Evolutionary conservation across 805 yeast species (phyloP), one percentile per base, ranked within the genome.

Genomic region (Nakazawaea holstii): DNA sequence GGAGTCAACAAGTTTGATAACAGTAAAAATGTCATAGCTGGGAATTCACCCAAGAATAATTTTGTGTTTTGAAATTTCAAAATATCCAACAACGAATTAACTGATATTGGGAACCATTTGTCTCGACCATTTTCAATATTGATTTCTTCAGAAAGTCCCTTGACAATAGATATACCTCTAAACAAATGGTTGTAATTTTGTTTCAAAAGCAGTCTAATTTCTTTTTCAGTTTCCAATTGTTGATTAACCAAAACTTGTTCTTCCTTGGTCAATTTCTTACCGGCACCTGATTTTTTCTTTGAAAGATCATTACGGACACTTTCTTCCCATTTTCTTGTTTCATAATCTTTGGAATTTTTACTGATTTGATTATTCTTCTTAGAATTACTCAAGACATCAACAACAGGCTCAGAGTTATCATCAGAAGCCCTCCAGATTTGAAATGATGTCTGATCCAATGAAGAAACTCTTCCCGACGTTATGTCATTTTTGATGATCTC

Each of bases 251-350:
- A 60, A 0, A 59, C 68, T 52, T 80, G 86, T 50, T 94, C 96
- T 58, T 91, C 97, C 53, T 80, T 84, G 2, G 95, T 74, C 36
- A 83, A 68, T 58, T 85, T 86, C 64, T 75, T 82, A 8, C 24
- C 24, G 24, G 59, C 58, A 2, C 29, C 30, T 2, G 44, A 49
- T 52, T 76, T 73, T 60, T 81, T 81, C 45, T 73, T 72, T 1
- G 84, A 82, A 33, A 90, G 70, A 58, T 89, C 92, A 52, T 80
- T 80, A 56, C 92, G 79, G 30, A 94, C 76, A 44, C 77, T 77
- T 55, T 84, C 90, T 60, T 94, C 99, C 98, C 98, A 92, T 61
- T 87, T 81, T 50, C 77, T 68, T 2, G 91, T 85, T 56, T 85
- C 95, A 56, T 88, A 88, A 57, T 90, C 96, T 59, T 83, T 90